phyloP scores from a whole-genome alignment of 1,284 basidiomycete genomes.

The Fomitopsis pinicola region DNA sequence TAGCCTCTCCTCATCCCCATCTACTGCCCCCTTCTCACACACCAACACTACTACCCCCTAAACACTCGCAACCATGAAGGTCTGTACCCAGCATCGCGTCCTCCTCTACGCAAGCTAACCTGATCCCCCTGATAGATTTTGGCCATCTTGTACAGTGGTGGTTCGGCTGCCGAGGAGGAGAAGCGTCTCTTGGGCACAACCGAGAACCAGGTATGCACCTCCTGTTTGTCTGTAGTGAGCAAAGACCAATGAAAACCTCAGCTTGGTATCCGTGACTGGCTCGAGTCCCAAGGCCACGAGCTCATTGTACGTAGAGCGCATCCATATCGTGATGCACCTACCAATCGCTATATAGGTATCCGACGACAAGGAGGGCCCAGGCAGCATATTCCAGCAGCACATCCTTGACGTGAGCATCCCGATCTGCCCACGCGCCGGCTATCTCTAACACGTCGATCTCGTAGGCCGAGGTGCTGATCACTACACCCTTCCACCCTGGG shows the following conservation, averaged over 20 bases:
- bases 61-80: slow-evolving; percentile 7
- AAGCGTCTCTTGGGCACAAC: slow-evolving; percentile 85
- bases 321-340: neutral
- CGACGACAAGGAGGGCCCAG: slow-evolving; percentile 83
- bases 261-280: slow-evolving; percentile 70
- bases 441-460: neutral
- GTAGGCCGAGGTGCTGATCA: slow-evolving; percentile 74
- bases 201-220: slow-evolving; percentile 70
- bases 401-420: slow-evolving; percentile 65
- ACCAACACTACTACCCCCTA: neutral
- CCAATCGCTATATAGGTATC: slow-evolving; percentile 50
- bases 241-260: slow-evolving; percentile 22
- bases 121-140: slow-evolving; percentile 53
- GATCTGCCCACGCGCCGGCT: neutral
- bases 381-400: slow-evolving; percentile 87
- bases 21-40: neutral
- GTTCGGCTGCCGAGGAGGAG: slow-evolving; percentile 72
- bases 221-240: neutral
- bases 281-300: slow-evolving; percentile 77
- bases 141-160: slow-evolving; percentile 78
- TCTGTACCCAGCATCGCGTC: neutral
- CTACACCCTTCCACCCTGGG: slow-evolving; percentile 91
- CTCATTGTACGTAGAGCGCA: slow-evolving; percentile 45
- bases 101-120: slow-evolving; percentile 21
- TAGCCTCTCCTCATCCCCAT: neutral